Percentiles rank a stretch among this genome's conserved stretches.
Evolutionary conservation across 2,329 filamentous ascomycete species (phyloP).

Genomic region (Alternaria alternata): DNA sequence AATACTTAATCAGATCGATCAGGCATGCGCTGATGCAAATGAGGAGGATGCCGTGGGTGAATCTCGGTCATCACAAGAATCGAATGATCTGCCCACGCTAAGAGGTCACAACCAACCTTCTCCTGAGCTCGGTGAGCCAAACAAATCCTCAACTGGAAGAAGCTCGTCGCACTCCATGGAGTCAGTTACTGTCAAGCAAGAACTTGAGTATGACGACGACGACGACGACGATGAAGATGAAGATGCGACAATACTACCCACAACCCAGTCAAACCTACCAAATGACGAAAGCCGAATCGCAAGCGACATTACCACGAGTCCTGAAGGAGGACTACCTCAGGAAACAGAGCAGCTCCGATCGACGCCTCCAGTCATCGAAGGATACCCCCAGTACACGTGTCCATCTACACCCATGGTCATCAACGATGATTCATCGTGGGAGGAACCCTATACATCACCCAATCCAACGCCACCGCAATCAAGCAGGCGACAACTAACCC

Average conservation of each 20-base stretch:
- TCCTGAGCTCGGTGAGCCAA: constrained; percentile 31
- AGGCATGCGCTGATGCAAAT: constrained; percentile 29
- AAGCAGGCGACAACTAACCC: neutral
- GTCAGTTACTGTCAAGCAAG: constrained; percentile 3
- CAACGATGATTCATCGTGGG: constrained; percentile 31
- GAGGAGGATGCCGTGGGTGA: constrained; percentile 1
- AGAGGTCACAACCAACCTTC: constrained; percentile 15
- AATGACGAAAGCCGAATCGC: neutral
- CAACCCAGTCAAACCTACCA: neutral
- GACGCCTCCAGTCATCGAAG: constrained; percentile 20
- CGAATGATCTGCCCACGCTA: neutral
- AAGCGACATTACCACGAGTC: neutral
- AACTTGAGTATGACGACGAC: constrained; percentile 6
- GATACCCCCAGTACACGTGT: constrained; percentile 23
- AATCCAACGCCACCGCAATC: constrained; percentile 13
- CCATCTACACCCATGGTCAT: constrained; percentile 39
- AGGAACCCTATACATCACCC: constrained; percentile 12
- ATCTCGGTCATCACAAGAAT: constrained; percentile 19
- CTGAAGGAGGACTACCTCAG: neutral
- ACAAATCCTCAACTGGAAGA: neutral
- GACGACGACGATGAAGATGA: neutral
- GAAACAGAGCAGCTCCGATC: constrained; percentile 16
- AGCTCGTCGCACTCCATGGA: neutral
- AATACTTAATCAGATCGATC: constrained; percentile 36
- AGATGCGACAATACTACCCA: neutral